phyloP scores from a whole-genome alignment of 352 stramenopile genomes.

The Ophiocytium majus region DNA sequence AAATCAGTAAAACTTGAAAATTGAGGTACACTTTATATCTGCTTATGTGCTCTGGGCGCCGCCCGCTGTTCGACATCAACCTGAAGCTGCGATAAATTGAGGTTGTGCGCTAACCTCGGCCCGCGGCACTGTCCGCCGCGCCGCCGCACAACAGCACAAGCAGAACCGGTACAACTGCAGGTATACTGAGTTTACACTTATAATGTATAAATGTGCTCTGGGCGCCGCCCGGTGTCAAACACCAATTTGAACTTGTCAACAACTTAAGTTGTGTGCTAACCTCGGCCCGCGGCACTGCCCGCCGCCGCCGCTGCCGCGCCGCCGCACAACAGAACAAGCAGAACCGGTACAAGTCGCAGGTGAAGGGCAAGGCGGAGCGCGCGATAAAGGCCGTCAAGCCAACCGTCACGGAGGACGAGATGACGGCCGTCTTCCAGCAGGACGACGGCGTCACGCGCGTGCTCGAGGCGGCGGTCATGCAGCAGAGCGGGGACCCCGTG shows the following conservation, averaged over 20 bases:
- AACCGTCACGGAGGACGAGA: conserved; percentile 91
- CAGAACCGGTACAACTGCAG: conserved; percentile 92
- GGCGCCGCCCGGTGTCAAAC: too few relatives aligned
- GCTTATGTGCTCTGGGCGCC: too few relatives aligned
- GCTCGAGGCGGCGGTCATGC: conserved; percentile 47
- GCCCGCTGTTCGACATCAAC: too few relatives aligned
- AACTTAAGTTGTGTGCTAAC: too few relatives aligned
- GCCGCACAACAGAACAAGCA: conserved; percentile 27
- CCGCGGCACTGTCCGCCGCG: conserved; percentile 62
- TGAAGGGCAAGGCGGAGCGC: conserved; percentile 95
- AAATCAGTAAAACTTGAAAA: too few relatives aligned
- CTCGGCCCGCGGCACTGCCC: conserved; percentile 66
- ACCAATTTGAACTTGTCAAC: too few relatives aligned
- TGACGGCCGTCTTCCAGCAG: conserved; percentile 88
- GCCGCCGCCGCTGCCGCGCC: conserved; percentile 7
- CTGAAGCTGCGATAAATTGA: too few relatives aligned
- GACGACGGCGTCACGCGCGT: conserved; percentile 52
- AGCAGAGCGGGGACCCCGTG: conserved; percentile 50
- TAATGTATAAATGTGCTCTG: too few relatives aligned
- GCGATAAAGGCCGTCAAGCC: conserved; percentile 97
- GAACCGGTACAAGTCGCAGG: conserved; percentile 93
- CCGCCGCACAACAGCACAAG: conserved; percentile 22
- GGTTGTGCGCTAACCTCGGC: too few relatives aligned
- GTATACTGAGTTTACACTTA: too few relatives aligned
- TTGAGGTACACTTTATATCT: too few relatives aligned